Evolutionary conservation across 2,329 filamentous ascomycete species (phyloP).

Genomic region (Fusarium kyushuense): DNA sequence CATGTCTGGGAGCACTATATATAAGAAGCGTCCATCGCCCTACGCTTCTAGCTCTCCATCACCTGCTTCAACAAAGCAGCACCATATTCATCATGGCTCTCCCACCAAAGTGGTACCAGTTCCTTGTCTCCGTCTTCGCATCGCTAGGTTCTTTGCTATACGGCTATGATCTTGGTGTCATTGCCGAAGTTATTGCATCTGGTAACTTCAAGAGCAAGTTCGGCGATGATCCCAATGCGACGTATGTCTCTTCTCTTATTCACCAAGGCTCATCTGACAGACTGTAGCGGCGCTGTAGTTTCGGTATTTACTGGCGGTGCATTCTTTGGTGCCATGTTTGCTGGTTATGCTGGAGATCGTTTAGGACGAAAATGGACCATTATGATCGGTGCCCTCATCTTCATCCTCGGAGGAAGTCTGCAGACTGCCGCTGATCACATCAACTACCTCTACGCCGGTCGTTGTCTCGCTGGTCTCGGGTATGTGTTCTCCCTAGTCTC

Average conservation of each 20-base stretch:
- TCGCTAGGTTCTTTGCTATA: conserved; percentile 27
- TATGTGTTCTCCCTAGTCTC: neutral
- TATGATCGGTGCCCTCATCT: conserved; percentile 75
- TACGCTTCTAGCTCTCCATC: neutral
- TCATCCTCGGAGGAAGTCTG: conserved; percentile 77
- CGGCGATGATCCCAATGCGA: conserved; percentile 19
- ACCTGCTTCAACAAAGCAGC: neutral
- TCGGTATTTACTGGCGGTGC: conserved; percentile 83
- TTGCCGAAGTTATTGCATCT: conserved; percentile 31
- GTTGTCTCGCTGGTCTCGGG: conserved; percentile 71
- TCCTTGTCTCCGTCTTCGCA: conserved; percentile 55
- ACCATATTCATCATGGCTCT: conserved; percentile 53
- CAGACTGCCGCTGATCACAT: conserved; percentile 75
- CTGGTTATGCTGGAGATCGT: conserved; percentile 72
- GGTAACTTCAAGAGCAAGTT: conserved; percentile 23
- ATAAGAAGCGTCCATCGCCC: conserved; percentile 15
- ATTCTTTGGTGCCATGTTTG: conserved; percentile 75
- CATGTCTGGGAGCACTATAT: neutral
- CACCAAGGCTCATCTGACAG: neutral
- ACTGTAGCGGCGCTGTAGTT: conserved; percentile 56
- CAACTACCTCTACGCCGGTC: conserved; percentile 75
- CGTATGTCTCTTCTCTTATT: neutral
- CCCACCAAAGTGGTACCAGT: conserved; percentile 62
- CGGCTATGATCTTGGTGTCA: conserved; percentile 34
- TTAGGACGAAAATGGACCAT: conserved; percentile 78